These are phyloP conservation scores for Kokia cookei DNA, from an alignment of 441 rosid species.

Conservation along the genomic window DNA sequence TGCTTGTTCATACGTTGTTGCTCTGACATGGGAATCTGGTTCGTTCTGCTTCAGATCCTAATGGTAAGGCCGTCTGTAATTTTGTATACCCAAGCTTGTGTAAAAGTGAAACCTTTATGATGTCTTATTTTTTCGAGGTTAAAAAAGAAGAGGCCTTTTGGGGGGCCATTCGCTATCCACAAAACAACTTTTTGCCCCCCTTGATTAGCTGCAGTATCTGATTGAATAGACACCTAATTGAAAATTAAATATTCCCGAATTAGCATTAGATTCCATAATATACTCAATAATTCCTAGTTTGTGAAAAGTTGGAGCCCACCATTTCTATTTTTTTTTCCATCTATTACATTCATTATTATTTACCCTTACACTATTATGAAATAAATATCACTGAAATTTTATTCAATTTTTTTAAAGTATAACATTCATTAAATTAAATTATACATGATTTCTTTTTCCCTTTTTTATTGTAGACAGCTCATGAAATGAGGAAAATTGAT, in stretches of 20 bases:
- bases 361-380: not conserved
- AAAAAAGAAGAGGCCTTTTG: not conserved
- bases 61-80: conserved; percentile 39
- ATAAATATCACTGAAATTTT: not conserved
- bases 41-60: conserved; percentile 59
- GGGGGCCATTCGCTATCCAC: not conserved
- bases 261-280: not conserved
- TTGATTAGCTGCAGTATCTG: not conserved
- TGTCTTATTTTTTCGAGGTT: not conserved
- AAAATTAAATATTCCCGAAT: not conserved
- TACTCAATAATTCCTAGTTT: not conserved
- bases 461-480: not conserved
- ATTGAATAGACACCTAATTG: not conserved
- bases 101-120: not conserved
- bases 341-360: not conserved
- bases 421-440: not conserved
- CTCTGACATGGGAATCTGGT: conserved; percentile 12
- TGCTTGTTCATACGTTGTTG: not conserved
- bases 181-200: not conserved
- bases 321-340: not conserved
- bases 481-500: not conserved
- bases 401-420: not conserved
- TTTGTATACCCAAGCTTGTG: not conserved
- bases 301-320: not conserved
- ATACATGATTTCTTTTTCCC: not conserved